Evolutionary conservation across 805 yeast species (phyloP), one percentile per base, ranked within the genome.

Genomic region (Starmerella apicola): DNA sequence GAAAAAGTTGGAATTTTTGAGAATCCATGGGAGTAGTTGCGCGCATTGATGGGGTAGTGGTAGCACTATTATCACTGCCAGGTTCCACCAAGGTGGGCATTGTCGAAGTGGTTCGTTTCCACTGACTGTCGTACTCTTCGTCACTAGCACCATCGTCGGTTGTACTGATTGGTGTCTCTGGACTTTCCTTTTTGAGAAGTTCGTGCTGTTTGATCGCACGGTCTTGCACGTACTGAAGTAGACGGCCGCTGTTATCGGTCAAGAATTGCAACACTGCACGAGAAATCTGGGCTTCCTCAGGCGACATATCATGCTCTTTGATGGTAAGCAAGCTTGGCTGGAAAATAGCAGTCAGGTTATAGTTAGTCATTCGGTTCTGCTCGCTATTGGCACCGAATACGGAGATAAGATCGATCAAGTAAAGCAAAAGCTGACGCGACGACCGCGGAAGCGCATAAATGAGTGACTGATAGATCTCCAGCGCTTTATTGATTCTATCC

Each of bases 301-400:
- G 96, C 31, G 79, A 74, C 77, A 88, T 74, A 56, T 86, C 95
- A 58, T 91, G 96, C 49, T 70, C 72, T 4, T 95, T 94, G 58
- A 88, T 97, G 8, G 94, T 81, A 38, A 91, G 65, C 15, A 91
- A 76, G n/a, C 95, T 81, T 3, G 98, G 97, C 62, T 91, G 98
- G 64, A 91, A 91, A 42, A 91, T 82, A 2, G 97, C 95, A 1
- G 97, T 94, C 48, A 91, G 65, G 57, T 91, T 91, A 51, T 84
- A 73, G 1, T 94, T 82, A 2, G 95, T 76, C 99, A 91, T 91
- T 48, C 83, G 65, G 57, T 86, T 91, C 44, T 73, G 73, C 36
- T 71, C 72, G 13, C 93, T 70, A 53, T 81, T 78, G 43, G 79
- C 74, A 32, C 85, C 80, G 53, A 91, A 93, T 63, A 85, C 72